phyloP scores from a whole-genome alignment of 1,284 basidiomycete species.

The Ganoderma meredithae region DNA sequence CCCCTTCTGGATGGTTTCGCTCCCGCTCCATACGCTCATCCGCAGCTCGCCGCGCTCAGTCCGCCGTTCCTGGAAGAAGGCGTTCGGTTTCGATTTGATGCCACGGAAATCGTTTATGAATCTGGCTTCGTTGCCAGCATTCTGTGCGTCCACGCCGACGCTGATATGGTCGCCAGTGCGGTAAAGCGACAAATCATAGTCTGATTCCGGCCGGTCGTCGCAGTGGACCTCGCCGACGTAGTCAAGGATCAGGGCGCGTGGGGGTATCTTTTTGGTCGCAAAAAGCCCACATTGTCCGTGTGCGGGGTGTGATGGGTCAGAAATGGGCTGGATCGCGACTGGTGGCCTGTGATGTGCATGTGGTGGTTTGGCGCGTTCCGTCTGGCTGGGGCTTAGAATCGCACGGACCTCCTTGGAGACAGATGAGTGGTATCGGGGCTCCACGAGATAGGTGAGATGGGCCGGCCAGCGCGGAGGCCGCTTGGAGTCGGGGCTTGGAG shows the following conservation, averaged over 20 bases:
- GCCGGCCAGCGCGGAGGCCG: conserved; percentile 60
- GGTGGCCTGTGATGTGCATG: conserved; percentile 11
- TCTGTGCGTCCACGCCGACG: conserved; percentile 78
- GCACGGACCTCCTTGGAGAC: conserved; percentile 49
- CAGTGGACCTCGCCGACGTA: conserved; percentile 89
- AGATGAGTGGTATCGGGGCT: conserved; percentile 60
- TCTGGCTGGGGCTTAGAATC: conserved; percentile 25
- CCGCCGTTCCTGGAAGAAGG: conserved; percentile 71
- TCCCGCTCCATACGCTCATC: conserved; percentile 79
- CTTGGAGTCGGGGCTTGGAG: neutral
- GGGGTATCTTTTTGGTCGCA: conserved; percentile 72
- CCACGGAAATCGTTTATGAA: conserved; percentile 92
- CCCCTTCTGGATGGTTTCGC: conserved; percentile 73
- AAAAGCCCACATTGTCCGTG: conserved; percentile 87
- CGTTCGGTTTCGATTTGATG: conserved; percentile 72
- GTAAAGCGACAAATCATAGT: conserved; percentile 88
- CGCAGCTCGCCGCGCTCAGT: conserved; percentile 68
- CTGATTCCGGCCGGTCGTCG: conserved; percentile 71
- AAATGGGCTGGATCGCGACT: conserved; percentile 38
- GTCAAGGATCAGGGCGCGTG: conserved; percentile 75
- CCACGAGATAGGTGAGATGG: conserved; percentile 52
- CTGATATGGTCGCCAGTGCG: conserved; percentile 58
- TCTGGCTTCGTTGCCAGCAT: conserved; percentile 84
- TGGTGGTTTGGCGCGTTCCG: neutral
- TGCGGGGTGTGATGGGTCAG: conserved; percentile 48